Conservation (phyloP, 2,329 filamentous ascomycete species). For the Paraphaeosphaeria minitans region DNA sequence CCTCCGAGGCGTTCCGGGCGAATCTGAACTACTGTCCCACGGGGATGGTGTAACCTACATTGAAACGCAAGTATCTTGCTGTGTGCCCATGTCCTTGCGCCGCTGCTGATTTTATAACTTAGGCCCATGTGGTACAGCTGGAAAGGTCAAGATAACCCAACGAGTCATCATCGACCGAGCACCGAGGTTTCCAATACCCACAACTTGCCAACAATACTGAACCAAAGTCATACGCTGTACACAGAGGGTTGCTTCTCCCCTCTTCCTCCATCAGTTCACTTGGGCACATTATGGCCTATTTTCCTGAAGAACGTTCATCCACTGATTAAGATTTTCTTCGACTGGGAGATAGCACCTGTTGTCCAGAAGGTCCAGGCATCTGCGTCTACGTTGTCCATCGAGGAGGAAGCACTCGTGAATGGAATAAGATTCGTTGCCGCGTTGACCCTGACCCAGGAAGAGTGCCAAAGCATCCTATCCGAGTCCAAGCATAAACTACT, state of each 20-base stretch:
- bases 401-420: background rate
- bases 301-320: background rate
- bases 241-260: background rate
- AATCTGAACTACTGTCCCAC: background rate
- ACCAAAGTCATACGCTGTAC: background rate
- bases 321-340: background rate
- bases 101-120: background rate
- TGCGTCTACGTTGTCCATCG: background rate
- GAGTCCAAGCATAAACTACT: background rate
- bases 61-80: background rate
- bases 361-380: background rate
- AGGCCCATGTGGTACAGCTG: slow-evolving; percentile 1
- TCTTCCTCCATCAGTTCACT: background rate
- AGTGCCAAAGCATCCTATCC: background rate
- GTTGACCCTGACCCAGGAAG: background rate
- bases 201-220: background rate
- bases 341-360: background rate
- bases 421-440: background rate
- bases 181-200: background rate
- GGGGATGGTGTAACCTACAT: background rate
- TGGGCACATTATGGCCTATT: background rate
- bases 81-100: background rate
- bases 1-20: background rate
- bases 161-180: background rate
- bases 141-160: background rate